These are phyloP conservation scores for Macroventuria anomochaeta DNA, from an alignment of 2,329 filamentous ascomycete genomes.

Conservation along the genomic window DNA sequence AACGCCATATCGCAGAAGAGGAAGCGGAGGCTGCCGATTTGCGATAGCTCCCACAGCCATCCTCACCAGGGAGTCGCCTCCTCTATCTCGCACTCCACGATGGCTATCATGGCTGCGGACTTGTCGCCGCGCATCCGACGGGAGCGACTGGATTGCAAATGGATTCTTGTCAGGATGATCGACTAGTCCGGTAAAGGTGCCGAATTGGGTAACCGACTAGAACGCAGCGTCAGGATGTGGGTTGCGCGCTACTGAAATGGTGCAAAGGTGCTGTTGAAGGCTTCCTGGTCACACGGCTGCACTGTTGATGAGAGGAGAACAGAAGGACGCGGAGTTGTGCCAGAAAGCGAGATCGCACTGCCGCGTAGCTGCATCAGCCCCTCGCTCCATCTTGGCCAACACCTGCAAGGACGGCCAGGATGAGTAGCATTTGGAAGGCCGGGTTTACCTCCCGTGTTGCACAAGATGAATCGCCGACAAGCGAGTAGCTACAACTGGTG, in stretches of 20 bases:
- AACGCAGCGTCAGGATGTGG: constrained; percentile 14
- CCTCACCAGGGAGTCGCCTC: constrained; percentile 20
- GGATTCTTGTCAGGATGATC: constrained; percentile 25
- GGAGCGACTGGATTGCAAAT: constrained; percentile 29
- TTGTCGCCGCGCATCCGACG: constrained; percentile 6
- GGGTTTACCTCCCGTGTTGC: constrained; percentile 8
- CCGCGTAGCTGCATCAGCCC: constrained; percentile 3
- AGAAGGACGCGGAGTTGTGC: constrained; percentile 2
- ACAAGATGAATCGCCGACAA: constrained; percentile 17
- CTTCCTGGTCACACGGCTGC: constrained; percentile 10
- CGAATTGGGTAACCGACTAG: constrained; percentile 17
- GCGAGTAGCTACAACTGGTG: constrained; percentile 13
- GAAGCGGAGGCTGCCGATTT: constrained; percentile 18
- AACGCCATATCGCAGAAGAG: constrained; percentile 10
- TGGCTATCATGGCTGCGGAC: constrained; percentile 13
- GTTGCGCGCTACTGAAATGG: constrained; percentile 9
- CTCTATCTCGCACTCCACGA: constrained; percentile 12
- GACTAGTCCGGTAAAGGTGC: constrained; percentile 11
- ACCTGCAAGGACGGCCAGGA: constrained; percentile 17
- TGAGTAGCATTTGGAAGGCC: constrained; percentile 7
- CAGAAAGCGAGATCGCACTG: not conserved
- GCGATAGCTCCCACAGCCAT: constrained; percentile 13
- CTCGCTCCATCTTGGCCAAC: not conserved
- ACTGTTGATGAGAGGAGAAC: constrained; percentile 1
- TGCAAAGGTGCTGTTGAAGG: constrained; percentile 2